Evolutionary conservation across 352 stramenopile genomes (phyloP), one percentile per base, ranked within the genome.

Genomic region (Phytophthora fragariaefolia): DNA sequence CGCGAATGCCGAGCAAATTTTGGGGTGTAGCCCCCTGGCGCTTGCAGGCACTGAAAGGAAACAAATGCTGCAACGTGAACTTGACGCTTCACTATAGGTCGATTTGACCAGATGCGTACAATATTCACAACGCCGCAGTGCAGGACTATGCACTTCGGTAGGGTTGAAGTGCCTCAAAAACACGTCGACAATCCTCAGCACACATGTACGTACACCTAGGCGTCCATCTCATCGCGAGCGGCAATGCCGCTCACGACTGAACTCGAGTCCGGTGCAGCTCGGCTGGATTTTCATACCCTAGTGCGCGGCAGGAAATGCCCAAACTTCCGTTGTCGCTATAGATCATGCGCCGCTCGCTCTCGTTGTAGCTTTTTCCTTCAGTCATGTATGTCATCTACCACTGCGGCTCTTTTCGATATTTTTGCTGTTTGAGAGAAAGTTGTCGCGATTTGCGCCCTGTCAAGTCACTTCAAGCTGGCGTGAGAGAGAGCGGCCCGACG

Each of bases 371-470:
- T 13, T 6, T 24, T 23, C 10, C 43, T 15, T 8, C 43, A n/a
- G n/a, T n/a, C n/a, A n/a, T n/a, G n/a, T n/a, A n/a, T n/a, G n/a
- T n/a, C n/a, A n/a, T n/a, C n/a, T n/a, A n/a, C n/a, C 10, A 12
- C 20, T 28, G 43, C 15, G 30, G 20, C 28, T n/a, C 28, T 32
- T 71, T 73, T 73, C 59, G 59, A 69, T 69, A 60, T 73, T 72
- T 73, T 73, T 45, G 66, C 66, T 73, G 66, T 73, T 69, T 69
- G 65, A 60, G 54, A 50, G 58, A 73, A 49, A 50, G 46, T 60
- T 72, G 64, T 49, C 49, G 61, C 49, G 62, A 65, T 65, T 66
- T 70, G 55, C 46, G 22, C 15, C 17, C 36, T 55, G 38, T 71
- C 49, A 55, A 53, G 40, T 20, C 46, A 51, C 63, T 71, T 71